Percentiles rank a stretch among this genome's conserved stretches.
Evolutionary conservation across 2,329 filamentous ascomycete species (phyloP).

Genomic region (Phialophora verrucosa): DNA sequence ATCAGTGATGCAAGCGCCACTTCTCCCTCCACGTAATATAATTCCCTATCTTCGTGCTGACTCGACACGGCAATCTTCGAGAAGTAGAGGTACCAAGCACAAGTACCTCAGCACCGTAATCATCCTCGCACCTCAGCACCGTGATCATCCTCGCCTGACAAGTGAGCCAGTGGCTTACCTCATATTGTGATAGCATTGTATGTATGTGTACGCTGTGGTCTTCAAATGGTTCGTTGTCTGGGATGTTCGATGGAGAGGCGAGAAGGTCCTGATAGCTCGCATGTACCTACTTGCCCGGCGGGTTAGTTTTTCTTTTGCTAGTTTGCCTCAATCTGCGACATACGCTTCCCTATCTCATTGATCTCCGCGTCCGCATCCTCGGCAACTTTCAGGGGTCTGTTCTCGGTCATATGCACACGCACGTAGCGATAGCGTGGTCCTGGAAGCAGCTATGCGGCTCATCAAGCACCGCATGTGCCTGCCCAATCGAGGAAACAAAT

Average conservation of each 20-base stretch:
- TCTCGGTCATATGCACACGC: too few species aligned
- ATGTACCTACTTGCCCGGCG: neutral
- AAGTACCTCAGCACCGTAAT: constrained; percentile 5
- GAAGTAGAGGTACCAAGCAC: constrained; percentile 1
- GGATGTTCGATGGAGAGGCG: neutral
- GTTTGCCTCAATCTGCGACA: neutral
- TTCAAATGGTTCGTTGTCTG: neutral
- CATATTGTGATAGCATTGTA: neutral
- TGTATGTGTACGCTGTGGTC: neutral
- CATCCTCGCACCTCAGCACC: constrained; percentile 9
- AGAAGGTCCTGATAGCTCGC: neutral
- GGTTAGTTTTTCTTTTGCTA: neutral
- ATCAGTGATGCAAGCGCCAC: neutral
- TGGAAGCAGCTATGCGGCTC: neutral
- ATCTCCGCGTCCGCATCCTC: neutral
- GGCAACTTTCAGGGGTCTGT: neutral
- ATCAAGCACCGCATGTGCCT: constrained; percentile 7
- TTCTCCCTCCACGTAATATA: neutral
- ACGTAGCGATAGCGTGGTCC: neutral
- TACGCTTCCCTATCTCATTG: neutral
- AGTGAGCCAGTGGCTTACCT: neutral
- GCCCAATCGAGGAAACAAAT: constrained; percentile 1
- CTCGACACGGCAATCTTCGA: neutral
- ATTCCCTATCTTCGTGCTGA: constrained; percentile 10
- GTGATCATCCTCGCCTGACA: constrained; percentile 6